Evolutionary conservation across 768 basidiomycete genomes (phyloP), one percentile per base, ranked within the genome.

Genomic region (Pholiota conissans): DNA sequence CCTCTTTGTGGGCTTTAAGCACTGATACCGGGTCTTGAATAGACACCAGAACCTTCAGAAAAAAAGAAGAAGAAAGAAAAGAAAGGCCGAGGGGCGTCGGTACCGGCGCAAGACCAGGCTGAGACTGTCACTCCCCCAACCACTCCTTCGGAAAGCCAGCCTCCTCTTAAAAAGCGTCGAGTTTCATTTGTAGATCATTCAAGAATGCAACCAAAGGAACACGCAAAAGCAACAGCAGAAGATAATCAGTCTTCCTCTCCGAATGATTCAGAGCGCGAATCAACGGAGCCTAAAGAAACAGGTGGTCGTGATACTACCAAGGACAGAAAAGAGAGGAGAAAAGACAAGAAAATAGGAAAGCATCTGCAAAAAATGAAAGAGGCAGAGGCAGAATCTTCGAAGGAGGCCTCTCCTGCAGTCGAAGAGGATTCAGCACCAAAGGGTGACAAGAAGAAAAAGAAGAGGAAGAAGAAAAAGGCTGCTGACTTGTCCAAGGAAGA

Each of bases 151-250:
- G 56, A 59, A 16, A 47, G 30, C 32, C 22, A 20, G 16, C 60
- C 45, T 34, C 53, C 58, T 3, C 28, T 49, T 5, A 68, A 66
- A 59, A 64, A 58, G 55, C 58, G 65, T 39, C 53, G 59, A 29
- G 64, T 66, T 6, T 65, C 66, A 7, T 69, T 67, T 59, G 58
- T 39, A 32, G 66, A 62, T 26, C 18, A 52, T 2, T n/a, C 40
- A 7, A 40, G 16, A 32, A 26, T 51, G 49, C 48, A 47, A 13
- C 16, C 9, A 9, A 52, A 35, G 20, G 42, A 24, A 9, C 14
- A 4, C 32, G 16, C 22, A 45, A 24, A 29, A 22, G 40, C 39
- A 22, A 20, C 29, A 8, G n/a, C 53, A 2, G 13, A 10, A 26
- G 11, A 20, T 11, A 10, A n/a, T 22, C 18, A 2, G 5, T 13